Base-by-base conservation (phyloP, 2,329 filamentous ascomycete genomes). In the Paraphoma chrysanthemicola region DNA sequence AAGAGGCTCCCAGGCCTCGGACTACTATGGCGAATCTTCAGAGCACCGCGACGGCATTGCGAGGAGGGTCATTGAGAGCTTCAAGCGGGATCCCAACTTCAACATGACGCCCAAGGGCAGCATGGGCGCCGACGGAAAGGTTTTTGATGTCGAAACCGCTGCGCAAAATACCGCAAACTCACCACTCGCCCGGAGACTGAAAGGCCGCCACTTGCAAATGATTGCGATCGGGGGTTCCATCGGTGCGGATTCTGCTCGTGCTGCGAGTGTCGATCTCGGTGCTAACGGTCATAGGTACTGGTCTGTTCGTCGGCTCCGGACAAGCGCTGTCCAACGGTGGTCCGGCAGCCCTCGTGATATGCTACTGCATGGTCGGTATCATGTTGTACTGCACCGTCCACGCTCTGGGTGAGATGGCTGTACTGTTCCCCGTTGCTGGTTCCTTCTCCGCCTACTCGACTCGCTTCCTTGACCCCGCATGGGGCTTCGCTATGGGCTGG, bases 401-500 rank as follows among this genome's bases (percentile, higher is more conserved):
- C 71, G 92, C 93, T 0, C 83, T 98, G 28, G 94, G 94, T 60
- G 94, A 98, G 77, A 86, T 98, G 77, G 92, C 93, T 14, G 93
- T 97, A 16, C 80, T 93, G 11, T 97, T 94, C 67, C 94, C 94
- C 3, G 90, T 97, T 23, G 91, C 93, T 18, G 94, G 94, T 53
- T 96, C 93, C 3, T 98, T 97, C 73, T 92, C 92, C 0, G 89
- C 92, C 7, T 97, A 93, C 79, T 95, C 93, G 16, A 97, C 92
- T 30, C 87, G 94, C 16, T 97, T 98, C 70, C 78, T 98, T 16
- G 93, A 97, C 71, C 94, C 93, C 1, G 93, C 93, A 0, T 97
- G 92, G 92, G 93, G 93, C 0, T 96, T 96, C 72, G 91, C 92
- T 45, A 96, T 97, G 91, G 93, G 92, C 14, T 96, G 92, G 92